Evolutionary conservation across 192 early-diverging fungal genomes (phyloP).

Genomic region (Umbelopsis sp.): DNA sequence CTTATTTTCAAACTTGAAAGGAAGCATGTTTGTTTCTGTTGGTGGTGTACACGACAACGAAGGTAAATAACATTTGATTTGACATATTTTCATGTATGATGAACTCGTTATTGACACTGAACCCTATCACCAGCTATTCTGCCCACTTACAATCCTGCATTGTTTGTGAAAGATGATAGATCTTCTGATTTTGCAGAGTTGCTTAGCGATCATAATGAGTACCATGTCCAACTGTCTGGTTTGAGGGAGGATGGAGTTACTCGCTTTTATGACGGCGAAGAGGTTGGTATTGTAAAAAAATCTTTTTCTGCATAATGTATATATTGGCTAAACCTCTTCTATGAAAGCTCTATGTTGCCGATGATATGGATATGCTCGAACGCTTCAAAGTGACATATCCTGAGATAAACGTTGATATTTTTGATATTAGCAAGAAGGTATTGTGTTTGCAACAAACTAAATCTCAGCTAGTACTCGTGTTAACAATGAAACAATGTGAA

Average conservation of each 20-base stretch:
- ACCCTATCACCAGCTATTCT: neutral
- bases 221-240: neutral
- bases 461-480: neutral
- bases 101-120: neutral
- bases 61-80: constrained; percentile 15
- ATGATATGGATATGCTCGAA: neutral
- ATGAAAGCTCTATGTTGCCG: constrained; percentile 19
- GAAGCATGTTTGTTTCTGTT: constrained; percentile 28
- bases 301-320: neutral
- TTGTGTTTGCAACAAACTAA: too few relatives aligned
- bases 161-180: neutral
- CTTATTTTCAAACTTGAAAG: constrained; percentile 23
- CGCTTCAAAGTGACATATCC: constrained; percentile 22
- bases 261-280: constrained; percentile 9
- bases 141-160: constrained; percentile 21
- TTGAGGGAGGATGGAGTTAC: constrained; percentile 10
- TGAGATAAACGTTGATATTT: neutral
- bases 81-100: neutral
- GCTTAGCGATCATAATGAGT: constrained; percentile 1
- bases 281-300: neutral
- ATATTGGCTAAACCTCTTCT: neutral
- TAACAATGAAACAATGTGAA: neutral
- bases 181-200: neutral
- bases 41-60: constrained; percentile 21
- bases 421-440: constrained; percentile 30